These are phyloP conservation scores for Gleditsia sinensis DNA, from an alignment of 306 rosid species.

Conservation along the genomic window DNA sequence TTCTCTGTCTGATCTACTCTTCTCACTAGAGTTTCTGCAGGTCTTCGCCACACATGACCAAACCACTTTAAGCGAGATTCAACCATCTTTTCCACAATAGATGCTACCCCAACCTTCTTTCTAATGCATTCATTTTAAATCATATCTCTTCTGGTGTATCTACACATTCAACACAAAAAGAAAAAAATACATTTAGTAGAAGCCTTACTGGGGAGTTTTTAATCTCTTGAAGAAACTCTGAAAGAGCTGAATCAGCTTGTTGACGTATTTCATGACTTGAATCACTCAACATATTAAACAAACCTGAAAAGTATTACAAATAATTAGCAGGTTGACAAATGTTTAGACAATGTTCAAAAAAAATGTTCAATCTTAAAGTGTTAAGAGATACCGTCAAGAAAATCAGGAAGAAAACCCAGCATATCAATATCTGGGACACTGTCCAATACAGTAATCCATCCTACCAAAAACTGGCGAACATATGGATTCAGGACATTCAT, in stretches of 20 bases:
- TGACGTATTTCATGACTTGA: slow-evolving; percentile 96
- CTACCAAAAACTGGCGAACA: slow-evolving; percentile 99
- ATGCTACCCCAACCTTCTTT: too few species aligned
- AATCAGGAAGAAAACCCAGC: slow-evolving; percentile 98
- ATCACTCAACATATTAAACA: slow-evolving; percentile 98
- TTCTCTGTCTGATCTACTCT: too few species aligned
- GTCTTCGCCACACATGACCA: too few species aligned
- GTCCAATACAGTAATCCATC: slow-evolving; percentile 99
- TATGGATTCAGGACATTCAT: slow-evolving; percentile 96
- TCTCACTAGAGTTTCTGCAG: too few species aligned
- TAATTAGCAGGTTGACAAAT: slow-evolving; percentile 30
- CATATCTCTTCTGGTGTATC: too few species aligned
- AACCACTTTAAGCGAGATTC: too few species aligned
- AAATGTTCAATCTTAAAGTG: not conserved
- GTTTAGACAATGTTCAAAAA: not conserved
- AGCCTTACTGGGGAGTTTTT: slow-evolving; percentile 97
- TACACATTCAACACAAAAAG: too few species aligned
- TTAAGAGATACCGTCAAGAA: slow-evolving; percentile 71
- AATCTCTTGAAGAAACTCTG: slow-evolving; percentile 99
- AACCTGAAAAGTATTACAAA: slow-evolving; percentile 60
- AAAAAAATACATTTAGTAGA: slow-evolving; percentile 34
- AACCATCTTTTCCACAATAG: too few species aligned
- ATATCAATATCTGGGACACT: slow-evolving; percentile 98
- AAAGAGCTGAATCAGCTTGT: slow-evolving; percentile 99
- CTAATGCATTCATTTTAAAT: too few species aligned